These are phyloP conservation scores for Ophiostoma populinum DNA, from an alignment of 2,329 filamentous ascomycete genomes.

Conservation along the genomic window DNA sequence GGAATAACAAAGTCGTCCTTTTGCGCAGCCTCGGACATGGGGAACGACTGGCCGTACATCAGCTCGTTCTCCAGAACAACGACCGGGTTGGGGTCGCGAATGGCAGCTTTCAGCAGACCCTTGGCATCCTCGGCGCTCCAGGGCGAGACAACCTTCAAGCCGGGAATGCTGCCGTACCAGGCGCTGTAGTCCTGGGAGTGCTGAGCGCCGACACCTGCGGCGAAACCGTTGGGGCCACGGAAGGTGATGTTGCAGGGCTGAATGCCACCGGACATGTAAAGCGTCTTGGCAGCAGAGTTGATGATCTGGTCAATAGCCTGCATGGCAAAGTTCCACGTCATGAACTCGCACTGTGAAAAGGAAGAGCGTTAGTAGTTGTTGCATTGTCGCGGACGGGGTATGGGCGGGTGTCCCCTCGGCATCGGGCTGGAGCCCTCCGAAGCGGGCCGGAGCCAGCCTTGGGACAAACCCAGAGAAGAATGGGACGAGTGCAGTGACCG, in stretches of 20 bases:
- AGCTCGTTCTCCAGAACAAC: conserved; percentile 77
- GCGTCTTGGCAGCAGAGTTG: conserved; percentile 97
- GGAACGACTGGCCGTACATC: conserved; percentile 88
- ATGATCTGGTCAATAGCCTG: conserved; percentile 99
- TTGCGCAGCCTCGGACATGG: conserved; percentile 93
- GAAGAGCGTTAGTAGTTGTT: not conserved
- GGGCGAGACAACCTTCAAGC: conserved; percentile 88
- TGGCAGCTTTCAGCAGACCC: conserved; percentile 92
- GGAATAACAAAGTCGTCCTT: conserved; percentile 93
- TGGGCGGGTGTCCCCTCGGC: no score
- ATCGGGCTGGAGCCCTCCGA: no score
- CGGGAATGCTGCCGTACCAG: conserved; percentile 97
- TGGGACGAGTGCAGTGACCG: no score
- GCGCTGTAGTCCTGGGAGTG: conserved; percentile 98
- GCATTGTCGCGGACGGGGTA: no score
- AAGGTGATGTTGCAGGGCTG: conserved; percentile 99
- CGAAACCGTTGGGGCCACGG: conserved; percentile 97
- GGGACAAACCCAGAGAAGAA: no score
- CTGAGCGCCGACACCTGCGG: conserved; percentile 85
- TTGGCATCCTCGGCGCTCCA: conserved; percentile 98
- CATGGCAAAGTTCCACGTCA: conserved; percentile 99
- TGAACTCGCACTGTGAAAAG: conserved; percentile 72
- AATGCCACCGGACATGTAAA: conserved; percentile 99
- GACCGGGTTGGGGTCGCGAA: conserved; percentile 95
- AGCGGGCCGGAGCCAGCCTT: no score